These are phyloP conservation scores for Acanthamoeba castellanii DNA, from an alignment of 208 protist species.

Conservation along the genomic window DNA sequence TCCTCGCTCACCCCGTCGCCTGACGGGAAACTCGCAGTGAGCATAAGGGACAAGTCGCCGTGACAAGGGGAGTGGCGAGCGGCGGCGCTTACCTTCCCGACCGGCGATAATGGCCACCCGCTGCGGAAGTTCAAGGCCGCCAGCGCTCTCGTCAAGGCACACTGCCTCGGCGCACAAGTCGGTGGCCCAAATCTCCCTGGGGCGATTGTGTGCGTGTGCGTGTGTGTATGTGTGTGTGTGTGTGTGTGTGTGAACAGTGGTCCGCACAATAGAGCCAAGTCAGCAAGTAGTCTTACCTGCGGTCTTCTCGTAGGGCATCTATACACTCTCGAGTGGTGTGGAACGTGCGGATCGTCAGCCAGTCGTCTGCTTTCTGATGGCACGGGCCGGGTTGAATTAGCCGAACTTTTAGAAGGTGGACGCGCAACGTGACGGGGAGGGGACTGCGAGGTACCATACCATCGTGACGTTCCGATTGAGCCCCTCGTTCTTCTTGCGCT, in stretches of 20 bases:
- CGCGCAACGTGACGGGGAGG: not conserved
- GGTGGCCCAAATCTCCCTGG: slow-evolving; percentile 15
- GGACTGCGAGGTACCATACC: not conserved
- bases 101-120: slow-evolving; percentile 32
- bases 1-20: slow-evolving; percentile 56
- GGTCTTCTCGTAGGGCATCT: not conserved
- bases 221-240: not conserved
- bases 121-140: not conserved
- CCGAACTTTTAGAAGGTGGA: not conserved
- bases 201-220: not conserved
- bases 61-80: not conserved
- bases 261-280: not conserved
- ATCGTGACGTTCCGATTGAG: slow-evolving; percentile 55
- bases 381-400: not conserved
- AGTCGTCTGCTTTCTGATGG: slow-evolving; percentile 46
- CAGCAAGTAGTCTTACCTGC: not conserved
- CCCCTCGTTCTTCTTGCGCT: slow-evolving; percentile 19
- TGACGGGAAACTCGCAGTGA: not conserved
- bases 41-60: not conserved
- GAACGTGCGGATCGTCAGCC: slow-evolving; percentile 52
- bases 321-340: slow-evolving; percentile 46
- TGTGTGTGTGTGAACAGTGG: not conserved
- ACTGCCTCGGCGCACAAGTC: slow-evolving; percentile 10
- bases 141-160: not conserved
- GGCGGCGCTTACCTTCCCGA: not conserved